Percentiles rank a stretch among this genome's conserved stretches.
phyloP scores from a whole-genome alignment of 768 basidiomycete species.

The Tubosaeta sp. region DNA sequence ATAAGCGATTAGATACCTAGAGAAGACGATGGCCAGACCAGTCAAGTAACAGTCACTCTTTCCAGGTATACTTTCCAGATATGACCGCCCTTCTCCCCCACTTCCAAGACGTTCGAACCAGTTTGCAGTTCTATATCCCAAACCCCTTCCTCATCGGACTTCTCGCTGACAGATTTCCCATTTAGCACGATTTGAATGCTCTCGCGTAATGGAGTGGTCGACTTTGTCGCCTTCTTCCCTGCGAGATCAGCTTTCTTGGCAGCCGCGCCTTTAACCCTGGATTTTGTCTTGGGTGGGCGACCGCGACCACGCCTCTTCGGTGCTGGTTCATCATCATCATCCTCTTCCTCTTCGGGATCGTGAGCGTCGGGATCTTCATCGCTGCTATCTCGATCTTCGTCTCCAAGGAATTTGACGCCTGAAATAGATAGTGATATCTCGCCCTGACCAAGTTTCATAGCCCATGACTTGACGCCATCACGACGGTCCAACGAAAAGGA shows the following conservation, averaged over 20 bases:
- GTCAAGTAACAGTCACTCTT: constrained; percentile 31
- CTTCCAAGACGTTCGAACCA: constrained; percentile 62
- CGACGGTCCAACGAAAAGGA: constrained; percentile 54
- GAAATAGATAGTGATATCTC: constrained; percentile 56
- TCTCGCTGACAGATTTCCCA: constrained; percentile 45
- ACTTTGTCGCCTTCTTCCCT: constrained; percentile 45
- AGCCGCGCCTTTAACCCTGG: constrained; percentile 29
- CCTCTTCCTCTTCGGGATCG: constrained; percentile 44
- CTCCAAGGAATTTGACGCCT: constrained; percentile 50
- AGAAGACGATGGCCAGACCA: constrained; percentile 3
- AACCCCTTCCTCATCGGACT: constrained; percentile 41
- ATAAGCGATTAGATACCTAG: constrained; percentile 27
- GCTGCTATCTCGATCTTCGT: constrained; percentile 57
- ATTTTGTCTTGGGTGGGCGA: constrained; percentile 32
- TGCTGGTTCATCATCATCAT: constrained; percentile 27
- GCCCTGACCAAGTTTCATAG: constrained; percentile 51
- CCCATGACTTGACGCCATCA: constrained; percentile 75
- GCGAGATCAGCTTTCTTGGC: constrained; percentile 29
- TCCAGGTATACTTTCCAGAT: constrained; percentile 70
- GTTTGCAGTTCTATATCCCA: constrained; percentile 61
- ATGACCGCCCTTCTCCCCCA: constrained; percentile 67
- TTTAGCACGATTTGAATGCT: constrained; percentile 65
- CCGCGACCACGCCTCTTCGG: constrained; percentile 41
- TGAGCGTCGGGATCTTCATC: constrained; percentile 47
- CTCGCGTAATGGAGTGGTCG: constrained; percentile 34